Conservation (phyloP, 2,329 filamentous ascomycete species). For the Penicillium sp. region DNA sequence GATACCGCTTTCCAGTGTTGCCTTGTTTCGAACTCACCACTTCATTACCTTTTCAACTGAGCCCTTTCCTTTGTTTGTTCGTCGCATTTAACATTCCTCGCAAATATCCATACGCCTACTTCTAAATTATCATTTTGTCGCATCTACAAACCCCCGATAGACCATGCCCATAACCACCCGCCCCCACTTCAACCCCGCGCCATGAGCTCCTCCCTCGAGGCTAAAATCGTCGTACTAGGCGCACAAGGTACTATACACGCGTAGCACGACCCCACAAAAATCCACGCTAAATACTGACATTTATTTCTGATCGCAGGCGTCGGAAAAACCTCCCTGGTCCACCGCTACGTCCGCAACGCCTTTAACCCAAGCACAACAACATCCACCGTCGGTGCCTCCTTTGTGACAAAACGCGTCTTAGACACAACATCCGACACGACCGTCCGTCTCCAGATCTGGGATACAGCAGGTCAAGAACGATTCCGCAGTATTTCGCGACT, state of each 20-base stretch:
- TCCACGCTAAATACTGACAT: neutral
- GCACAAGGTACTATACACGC: slow-evolving; percentile 44
- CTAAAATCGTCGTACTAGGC: slow-evolving; percentile 55
- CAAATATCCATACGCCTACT: neutral
- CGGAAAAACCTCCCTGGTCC: slow-evolving; percentile 54
- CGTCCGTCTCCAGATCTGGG: slow-evolving; percentile 94
- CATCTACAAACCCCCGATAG: slow-evolving; percentile 10
- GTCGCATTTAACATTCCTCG: neutral
- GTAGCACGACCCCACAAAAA: neutral
- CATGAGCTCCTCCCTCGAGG: slow-evolving; percentile 52
- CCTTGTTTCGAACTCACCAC: neutral
- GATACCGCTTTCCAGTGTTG: slow-evolving; percentile 15
- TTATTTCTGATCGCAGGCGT: slow-evolving; percentile 38
- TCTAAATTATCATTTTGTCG: neutral
- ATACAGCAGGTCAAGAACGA: slow-evolving; percentile 92
- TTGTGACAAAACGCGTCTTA: slow-evolving; percentile 75
- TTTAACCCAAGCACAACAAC: slow-evolving; percentile 45
- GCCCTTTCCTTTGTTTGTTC: neutral
- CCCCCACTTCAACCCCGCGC: slow-evolving; percentile 30
- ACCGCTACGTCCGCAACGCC: slow-evolving; percentile 49
- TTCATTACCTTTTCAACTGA: neutral
- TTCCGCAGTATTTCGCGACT: slow-evolving; percentile 93
- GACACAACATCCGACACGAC: slow-evolving; percentile 83
- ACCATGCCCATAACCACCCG: slow-evolving; percentile 33
- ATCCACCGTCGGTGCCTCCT: slow-evolving; percentile 77